Percentiles rank a stretch among this genome's conserved stretches.
phyloP scores from a whole-genome alignment of 345 rosid species.

The Gossypium herbaceum region DNA sequence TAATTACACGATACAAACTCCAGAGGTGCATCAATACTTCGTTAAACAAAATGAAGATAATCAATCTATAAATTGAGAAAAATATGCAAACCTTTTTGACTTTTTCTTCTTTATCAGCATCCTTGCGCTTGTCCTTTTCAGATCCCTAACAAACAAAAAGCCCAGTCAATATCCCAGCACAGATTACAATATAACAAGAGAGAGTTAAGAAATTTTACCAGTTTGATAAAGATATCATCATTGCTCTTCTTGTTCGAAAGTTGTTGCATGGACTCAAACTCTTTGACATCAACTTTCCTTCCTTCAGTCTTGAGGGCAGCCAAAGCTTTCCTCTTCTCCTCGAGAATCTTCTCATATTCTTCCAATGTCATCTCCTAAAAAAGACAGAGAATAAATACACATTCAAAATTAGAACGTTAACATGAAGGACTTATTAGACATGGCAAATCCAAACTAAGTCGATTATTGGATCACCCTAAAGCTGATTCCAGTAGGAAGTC shows the following conservation, averaged over 20 bases:
- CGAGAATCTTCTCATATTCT: slow-evolving; percentile 84
- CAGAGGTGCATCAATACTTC: background rate
- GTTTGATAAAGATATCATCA: slow-evolving; percentile 81
- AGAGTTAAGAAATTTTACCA: slow-evolving; percentile 41
- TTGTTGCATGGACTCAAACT: slow-evolving; percentile 71
- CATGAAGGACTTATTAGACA: background rate
- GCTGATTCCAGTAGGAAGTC: background rate
- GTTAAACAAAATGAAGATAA: background rate
- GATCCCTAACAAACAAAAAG: slow-evolving; percentile 53
- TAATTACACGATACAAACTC: background rate
- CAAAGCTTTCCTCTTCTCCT: slow-evolving; percentile 80
- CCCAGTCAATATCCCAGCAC: background rate
- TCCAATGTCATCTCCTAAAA: slow-evolving; percentile 91
- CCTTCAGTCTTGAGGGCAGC: slow-evolving; percentile 55
- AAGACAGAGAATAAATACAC: background rate
- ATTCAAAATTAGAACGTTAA: background rate
- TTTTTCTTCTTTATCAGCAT: slow-evolving; percentile 89
- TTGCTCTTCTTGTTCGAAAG: slow-evolving; percentile 70
- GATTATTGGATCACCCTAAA: background rate
- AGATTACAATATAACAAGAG: background rate
- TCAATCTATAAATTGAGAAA: background rate
- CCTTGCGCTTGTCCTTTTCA: slow-evolving; percentile 89
- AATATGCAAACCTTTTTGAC: slow-evolving; percentile 61
- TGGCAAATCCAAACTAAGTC: background rate
- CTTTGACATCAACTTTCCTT: slow-evolving; percentile 82